Evolutionary conservation across 495 filamentous ascomycete genomes (phyloP).

Genomic region (Lasiosphaeria miniovina): DNA sequence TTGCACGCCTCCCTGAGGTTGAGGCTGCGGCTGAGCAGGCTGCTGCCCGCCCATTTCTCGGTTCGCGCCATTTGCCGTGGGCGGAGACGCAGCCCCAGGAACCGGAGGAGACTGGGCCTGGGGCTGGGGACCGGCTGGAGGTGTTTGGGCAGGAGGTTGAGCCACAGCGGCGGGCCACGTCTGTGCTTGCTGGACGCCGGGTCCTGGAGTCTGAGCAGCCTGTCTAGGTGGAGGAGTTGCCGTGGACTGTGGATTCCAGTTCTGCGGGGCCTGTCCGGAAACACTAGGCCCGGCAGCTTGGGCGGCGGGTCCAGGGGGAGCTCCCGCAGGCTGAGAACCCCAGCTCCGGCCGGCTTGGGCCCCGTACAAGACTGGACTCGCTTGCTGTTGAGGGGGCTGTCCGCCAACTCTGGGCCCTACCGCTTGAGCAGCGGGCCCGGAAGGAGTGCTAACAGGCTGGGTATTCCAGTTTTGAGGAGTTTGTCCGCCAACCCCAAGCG

Average conservation of each 20-base stretch:
- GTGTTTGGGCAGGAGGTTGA: background rate
- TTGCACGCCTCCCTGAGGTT: no score
- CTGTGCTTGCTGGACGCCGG: background rate
- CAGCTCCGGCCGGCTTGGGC: background rate
- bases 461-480: background rate
- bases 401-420: no score
- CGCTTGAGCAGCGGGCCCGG: no score
- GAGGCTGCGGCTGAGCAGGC: background rate
- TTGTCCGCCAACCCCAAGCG: background rate
- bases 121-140: background rate
- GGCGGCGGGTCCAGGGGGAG: no score
- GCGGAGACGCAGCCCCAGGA: background rate
- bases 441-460: background rate
- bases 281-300: no score
- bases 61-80: background rate
- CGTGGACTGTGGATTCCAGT: background rate
- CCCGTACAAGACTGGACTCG: no score
- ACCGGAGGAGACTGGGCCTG: background rate
- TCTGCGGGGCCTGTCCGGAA: background rate
- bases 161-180: background rate
- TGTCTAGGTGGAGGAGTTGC: background rate
- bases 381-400: no score
- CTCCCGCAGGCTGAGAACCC: background rate
- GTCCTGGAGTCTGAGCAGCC: background rate
- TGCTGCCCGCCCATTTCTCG: background rate